phyloP scores from a whole-genome alignment of 1,284 basidiomycete species.

The Leccinum solheimii region DNA sequence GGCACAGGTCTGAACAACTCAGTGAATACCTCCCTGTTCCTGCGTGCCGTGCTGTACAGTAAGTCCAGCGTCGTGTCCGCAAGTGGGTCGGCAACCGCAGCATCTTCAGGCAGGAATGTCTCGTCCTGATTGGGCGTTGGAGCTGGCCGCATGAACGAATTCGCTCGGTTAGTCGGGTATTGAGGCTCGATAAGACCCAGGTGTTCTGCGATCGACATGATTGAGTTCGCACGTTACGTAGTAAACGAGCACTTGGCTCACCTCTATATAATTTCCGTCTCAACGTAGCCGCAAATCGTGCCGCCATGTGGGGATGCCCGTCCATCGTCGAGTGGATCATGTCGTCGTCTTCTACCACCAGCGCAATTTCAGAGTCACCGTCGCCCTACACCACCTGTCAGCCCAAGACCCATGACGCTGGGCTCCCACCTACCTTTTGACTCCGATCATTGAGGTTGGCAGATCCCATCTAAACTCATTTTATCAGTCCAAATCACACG shows the following conservation, averaged over 20 bases:
- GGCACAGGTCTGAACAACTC: conserved; percentile 85
- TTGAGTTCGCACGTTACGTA: not conserved
- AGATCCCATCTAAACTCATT: conserved; percentile 68
- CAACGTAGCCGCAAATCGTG: conserved; percentile 75
- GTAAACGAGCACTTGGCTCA: conserved; percentile 30
- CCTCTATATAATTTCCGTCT: conserved; percentile 77
- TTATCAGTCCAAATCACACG: conserved; percentile 1
- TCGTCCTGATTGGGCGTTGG: conserved; percentile 72
- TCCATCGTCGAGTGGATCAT: conserved; percentile 79
- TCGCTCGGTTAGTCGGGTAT: conserved; percentile 42
- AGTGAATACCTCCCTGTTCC: conserved; percentile 79
- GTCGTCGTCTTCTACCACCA: conserved; percentile 87
- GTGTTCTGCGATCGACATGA: conserved; percentile 60
- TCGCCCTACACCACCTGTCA: conserved; percentile 57
- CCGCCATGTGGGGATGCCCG: conserved; percentile 66
- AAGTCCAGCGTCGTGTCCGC: conserved; percentile 58
- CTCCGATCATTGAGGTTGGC: conserved; percentile 90
- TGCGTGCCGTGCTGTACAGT: conserved; percentile 73
- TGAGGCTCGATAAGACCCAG: conserved; percentile 80
- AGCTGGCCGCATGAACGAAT: conserved; percentile 76
- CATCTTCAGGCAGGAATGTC: conserved; percentile 58
- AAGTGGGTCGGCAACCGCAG: conserved; percentile 79
- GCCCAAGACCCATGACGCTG: not conserved
- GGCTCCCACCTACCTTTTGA: conserved; percentile 52
- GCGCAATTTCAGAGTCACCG: conserved; percentile 90